Conservation (phyloP, 345 rosid species). For the Gossypium anomalum region DNA sequence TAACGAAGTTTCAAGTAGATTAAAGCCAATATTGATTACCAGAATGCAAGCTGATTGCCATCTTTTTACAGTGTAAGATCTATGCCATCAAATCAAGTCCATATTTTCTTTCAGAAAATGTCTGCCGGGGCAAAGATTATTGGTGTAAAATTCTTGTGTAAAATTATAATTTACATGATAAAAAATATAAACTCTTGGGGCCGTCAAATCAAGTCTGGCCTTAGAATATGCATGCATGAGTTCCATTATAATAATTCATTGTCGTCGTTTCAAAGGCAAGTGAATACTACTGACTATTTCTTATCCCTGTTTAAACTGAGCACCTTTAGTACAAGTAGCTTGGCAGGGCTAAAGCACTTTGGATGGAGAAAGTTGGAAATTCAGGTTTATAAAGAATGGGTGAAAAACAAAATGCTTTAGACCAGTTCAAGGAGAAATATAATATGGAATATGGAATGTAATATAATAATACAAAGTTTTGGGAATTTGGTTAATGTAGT, state of each 20-base stretch:
- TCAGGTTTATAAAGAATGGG: neutral
- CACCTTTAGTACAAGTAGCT: neutral
- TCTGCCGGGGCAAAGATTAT: constrained; percentile 6
- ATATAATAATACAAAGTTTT: neutral
- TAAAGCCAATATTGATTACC: constrained; percentile 5
- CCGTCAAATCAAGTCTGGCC: constrained; percentile 3
- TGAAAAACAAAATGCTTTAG: neutral
- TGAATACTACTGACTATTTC: neutral
- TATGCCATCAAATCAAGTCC: constrained; percentile 15
- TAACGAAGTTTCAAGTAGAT: constrained; percentile 12
- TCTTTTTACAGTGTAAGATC: neutral
- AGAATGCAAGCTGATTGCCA: constrained; percentile 11
- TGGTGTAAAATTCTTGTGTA: constrained; percentile 34
- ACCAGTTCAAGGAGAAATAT: neutral
- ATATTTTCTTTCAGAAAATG: constrained; percentile 18
- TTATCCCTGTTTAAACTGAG: neutral
- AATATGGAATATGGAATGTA: neutral
- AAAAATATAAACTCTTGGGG: constrained; percentile 9
- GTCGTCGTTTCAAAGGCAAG: neutral
- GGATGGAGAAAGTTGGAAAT: neutral
- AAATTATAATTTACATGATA: constrained; percentile 14
- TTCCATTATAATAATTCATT: neutral
- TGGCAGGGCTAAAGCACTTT: neutral
- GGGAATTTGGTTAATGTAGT: neutral
- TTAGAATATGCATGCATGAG: constrained; percentile 5